These are phyloP conservation scores for Kazachstania bromeliacearum DNA, from an alignment of 805 yeast genomes.

Conservation along the genomic window DNA sequence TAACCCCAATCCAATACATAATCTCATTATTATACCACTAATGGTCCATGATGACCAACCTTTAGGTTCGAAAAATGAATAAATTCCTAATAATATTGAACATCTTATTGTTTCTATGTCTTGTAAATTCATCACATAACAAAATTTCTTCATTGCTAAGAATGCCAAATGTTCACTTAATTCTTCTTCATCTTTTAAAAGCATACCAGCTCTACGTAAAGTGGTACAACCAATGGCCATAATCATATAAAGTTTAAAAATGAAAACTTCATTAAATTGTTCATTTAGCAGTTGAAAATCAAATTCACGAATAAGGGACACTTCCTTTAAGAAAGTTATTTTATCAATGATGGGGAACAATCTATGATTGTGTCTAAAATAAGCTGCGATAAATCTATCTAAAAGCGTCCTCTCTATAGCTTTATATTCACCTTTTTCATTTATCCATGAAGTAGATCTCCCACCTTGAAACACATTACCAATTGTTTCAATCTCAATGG, in stretches of 20 bases:
- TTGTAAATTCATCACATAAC: conserved; percentile 32
- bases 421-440: conserved; percentile 20
- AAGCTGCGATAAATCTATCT: conserved; percentile 34
- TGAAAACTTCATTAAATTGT: conserved; percentile 18
- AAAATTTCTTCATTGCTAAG: conserved; percentile 34
- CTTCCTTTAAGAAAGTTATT: conserved; percentile 28
- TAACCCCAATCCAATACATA: conserved; percentile 38
- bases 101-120: conserved; percentile 35
- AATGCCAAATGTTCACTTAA: conserved; percentile 34
- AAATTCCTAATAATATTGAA: conserved; percentile 38
- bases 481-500: conserved; percentile 26
- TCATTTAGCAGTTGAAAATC: conserved; percentile 20
- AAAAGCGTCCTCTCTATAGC: conserved; percentile 28
- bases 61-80: conserved; percentile 41
- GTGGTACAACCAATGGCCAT: conserved; percentile 48
- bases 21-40: conserved; percentile 38
- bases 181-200: conserved; percentile 30
- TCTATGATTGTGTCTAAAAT: conserved; percentile 37
- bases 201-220: conserved; percentile 33
- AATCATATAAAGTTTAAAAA: conserved; percentile 43
- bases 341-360: conserved; percentile 38
- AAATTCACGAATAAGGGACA: conserved; percentile 25
- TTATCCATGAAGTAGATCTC: conserved; percentile 19
- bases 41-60: conserved; percentile 46
- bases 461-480: conserved; percentile 26